Conservation (phyloP, 2,329 filamentous ascomycete species). For the Clonostachys rhizophaga region DNA sequence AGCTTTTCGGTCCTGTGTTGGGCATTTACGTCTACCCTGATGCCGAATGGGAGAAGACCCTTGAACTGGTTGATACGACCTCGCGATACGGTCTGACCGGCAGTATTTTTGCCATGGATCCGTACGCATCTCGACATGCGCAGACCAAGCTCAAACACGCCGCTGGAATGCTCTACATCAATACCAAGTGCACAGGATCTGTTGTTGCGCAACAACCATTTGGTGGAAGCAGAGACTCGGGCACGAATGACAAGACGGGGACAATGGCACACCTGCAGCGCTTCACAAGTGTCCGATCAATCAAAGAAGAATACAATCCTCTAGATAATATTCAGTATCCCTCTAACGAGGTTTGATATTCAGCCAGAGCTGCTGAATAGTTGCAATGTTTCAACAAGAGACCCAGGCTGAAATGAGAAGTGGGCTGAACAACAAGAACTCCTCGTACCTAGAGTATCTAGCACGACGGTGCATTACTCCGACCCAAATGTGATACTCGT, state of each 20-base stretch:
- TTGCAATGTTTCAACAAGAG: too few species aligned
- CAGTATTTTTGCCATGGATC: constrained; percentile 43
- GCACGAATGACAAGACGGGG: constrained; percentile 53
- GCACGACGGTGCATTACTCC: too few species aligned
- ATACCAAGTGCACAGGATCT: constrained; percentile 53
- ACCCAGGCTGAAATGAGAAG: too few species aligned
- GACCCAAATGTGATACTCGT: too few species aligned
- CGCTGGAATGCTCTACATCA: constrained; percentile 54
- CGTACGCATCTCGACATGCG: constrained; percentile 39
- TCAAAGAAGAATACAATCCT: constrained; percentile 39
- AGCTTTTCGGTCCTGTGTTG: not conserved
- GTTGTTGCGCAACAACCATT: constrained; percentile 53
- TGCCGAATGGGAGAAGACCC: constrained; percentile 4
- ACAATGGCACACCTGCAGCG: constrained; percentile 42
- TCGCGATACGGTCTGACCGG: constrained; percentile 30
- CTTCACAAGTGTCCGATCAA: constrained; percentile 44
- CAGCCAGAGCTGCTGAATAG: not conserved
- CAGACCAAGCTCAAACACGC: constrained; percentile 45
- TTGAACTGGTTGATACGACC: not conserved
- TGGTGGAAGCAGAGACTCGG: constrained; percentile 44
- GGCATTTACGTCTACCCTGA: not conserved
- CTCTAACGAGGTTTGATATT: not conserved
- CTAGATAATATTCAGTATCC: not conserved
- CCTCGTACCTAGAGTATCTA: too few species aligned
- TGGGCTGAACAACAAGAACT: too few species aligned